Evolutionary conservation across 129 eudicot species (phyloP).

Genomic region (Chrysanthemum lavandulifolium): DNA sequence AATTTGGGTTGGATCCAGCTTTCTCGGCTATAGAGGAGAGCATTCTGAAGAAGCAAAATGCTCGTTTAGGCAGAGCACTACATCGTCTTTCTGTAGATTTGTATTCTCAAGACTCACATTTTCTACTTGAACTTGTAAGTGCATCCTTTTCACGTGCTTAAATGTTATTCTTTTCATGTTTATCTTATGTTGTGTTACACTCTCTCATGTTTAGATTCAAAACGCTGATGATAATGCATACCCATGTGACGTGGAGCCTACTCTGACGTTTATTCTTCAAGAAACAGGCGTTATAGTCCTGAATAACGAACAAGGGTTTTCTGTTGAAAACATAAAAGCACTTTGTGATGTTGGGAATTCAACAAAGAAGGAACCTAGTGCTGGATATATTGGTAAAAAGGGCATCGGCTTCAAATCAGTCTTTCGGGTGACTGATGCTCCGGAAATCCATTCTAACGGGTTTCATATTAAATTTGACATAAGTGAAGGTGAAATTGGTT

Average conservation of each 20-base stretch:
- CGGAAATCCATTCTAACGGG: constrained; percentile 89
- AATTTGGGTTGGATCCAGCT: constrained; percentile 80
- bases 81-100: constrained; percentile 90
- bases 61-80: constrained; percentile 92
- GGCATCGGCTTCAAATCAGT: constrained; percentile 99
- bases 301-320: constrained; percentile 85
- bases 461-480: constrained; percentile 85
- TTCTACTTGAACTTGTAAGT: constrained; percentile 86
- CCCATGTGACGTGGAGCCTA: constrained; percentile 68
- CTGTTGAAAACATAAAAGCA: constrained; percentile 75
- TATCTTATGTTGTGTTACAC: constrained; percentile 2
- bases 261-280: constrained; percentile 74
- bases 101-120: constrained; percentile 94
- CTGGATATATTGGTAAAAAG: constrained; percentile 97
- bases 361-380: constrained; percentile 71
- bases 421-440: constrained; percentile 95
- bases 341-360: constrained; percentile 98
- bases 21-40: constrained; percentile 49
- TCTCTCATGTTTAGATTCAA: constrained; percentile 53
- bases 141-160: constrained; percentile 3
- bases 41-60: constrained; percentile 85
- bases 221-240: constrained; percentile 97
- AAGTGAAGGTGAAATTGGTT: constrained; percentile 75
- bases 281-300: constrained; percentile 67
- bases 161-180: constrained; percentile 1